A percentile compares a stretch with the other conserved stretches of the same genome.
Evolutionary conservation across 306 rosid genomes (phyloP).

Genomic region (Hylodesmum podocarpum): DNA sequence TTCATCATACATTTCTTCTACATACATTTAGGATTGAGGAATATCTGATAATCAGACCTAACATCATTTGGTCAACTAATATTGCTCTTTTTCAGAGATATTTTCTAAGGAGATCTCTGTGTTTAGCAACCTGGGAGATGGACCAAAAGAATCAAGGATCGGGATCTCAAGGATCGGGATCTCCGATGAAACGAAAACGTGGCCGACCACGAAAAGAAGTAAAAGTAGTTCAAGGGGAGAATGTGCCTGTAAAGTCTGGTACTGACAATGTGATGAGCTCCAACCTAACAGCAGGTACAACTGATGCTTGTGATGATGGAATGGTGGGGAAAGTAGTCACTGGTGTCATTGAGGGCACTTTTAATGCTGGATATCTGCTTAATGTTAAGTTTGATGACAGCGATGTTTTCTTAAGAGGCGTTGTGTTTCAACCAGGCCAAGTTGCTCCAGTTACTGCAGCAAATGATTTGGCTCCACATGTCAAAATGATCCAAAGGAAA

Average conservation of each 20-base stretch:
- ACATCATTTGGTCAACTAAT: background rate
- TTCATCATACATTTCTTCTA: background rate
- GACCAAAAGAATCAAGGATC: slow-evolving; percentile 45
- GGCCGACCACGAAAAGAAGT: slow-evolving; percentile 72
- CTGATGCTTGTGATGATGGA: slow-evolving; percentile 22
- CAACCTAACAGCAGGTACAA: slow-evolving; percentile 26
- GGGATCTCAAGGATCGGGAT: slow-evolving; percentile 27
- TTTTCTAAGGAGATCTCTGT: background rate
- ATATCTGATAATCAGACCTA: background rate
- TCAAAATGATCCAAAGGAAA: slow-evolving; percentile 50
- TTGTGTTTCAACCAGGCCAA: slow-evolving; percentile 49
- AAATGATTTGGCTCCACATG: slow-evolving; percentile 62
- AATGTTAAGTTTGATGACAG: slow-evolving; percentile 44
- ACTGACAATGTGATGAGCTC: slow-evolving; percentile 33
- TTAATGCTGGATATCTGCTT: slow-evolving; percentile 62
- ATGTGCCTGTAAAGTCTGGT: background rate
- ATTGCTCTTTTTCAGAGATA: slow-evolving; percentile 20
- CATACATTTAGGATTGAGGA: background rate
- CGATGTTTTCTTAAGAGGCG: slow-evolving; percentile 52
- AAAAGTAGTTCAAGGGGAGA: slow-evolving; percentile 22
- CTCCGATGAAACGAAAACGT: slow-evolving; percentile 61
- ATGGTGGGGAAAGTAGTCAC: slow-evolving; percentile 60
- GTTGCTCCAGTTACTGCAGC: slow-evolving; percentile 48
- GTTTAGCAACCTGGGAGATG: slow-evolving; percentile 41
- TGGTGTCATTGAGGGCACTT: slow-evolving; percentile 62